Conservation (phyloP, 768 basidiomycete genomes). For the Boletus vermiculosoides region DNA sequence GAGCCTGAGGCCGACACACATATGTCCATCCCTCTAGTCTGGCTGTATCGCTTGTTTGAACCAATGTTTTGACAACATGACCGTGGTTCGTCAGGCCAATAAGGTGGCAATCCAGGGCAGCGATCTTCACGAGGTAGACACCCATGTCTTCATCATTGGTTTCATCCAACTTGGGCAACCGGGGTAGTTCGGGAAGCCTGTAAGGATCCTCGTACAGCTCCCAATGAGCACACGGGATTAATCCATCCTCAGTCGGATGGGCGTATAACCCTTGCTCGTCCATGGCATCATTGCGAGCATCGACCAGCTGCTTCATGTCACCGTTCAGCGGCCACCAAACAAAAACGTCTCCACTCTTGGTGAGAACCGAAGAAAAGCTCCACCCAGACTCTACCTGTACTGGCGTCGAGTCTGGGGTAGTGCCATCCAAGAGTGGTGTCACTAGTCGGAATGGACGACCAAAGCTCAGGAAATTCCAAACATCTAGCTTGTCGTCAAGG, state of each 20-base stretch:
- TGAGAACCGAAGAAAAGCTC: slow-evolving; percentile 73
- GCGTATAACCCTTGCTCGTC: slow-evolving; percentile 39
- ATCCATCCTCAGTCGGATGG: slow-evolving; percentile 34
- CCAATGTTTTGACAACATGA: slow-evolving; percentile 66
- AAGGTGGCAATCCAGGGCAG: slow-evolving; percentile 68
- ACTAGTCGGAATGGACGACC: slow-evolving; percentile 70
- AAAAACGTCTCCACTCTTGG: slow-evolving; percentile 65
- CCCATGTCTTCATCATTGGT: slow-evolving; percentile 26
- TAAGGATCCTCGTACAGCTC: slow-evolving; percentile 52
- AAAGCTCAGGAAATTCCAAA: slow-evolving; percentile 80
- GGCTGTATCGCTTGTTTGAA: slow-evolving; percentile 41
- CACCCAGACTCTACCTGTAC: slow-evolving; percentile 78
- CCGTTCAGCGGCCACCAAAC: slow-evolving; percentile 71
- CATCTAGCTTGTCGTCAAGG: slow-evolving; percentile 53
- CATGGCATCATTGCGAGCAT: slow-evolving; percentile 43
- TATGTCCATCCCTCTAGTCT: slow-evolving; percentile 63
- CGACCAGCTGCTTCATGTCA: slow-evolving; percentile 37
- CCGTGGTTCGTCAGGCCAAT: slow-evolving; percentile 80
- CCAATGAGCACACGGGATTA: slow-evolving; percentile 65
- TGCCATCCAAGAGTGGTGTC: slow-evolving; percentile 38
- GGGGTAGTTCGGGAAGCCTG: slow-evolving; percentile 57
- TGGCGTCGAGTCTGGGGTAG: slow-evolving; percentile 47
- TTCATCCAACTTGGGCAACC: slow-evolving; percentile 50
- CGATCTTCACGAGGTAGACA: slow-evolving; percentile 71
- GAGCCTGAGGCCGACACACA: slow-evolving; percentile 42